Percentiles rank a stretch among this genome's conserved stretches.
Evolutionary conservation across 768 basidiomycete genomes (phyloP).

Genomic region (Termitomyces sp.): DNA sequence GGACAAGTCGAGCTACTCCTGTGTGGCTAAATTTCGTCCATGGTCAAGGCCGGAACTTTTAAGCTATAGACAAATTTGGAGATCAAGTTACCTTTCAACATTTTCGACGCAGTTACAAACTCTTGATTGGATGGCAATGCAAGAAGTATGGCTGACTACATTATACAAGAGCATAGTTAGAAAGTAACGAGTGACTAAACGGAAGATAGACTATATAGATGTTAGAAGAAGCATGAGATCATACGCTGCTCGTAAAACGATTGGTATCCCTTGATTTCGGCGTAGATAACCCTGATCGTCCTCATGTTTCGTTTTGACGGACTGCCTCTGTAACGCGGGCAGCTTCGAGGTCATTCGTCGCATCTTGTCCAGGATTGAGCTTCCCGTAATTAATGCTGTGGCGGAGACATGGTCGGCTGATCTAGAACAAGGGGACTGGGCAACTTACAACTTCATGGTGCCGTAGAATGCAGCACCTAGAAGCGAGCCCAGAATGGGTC

Average conservation of each 20-base stretch:
- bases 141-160: too few species aligned
- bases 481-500: slow-evolving; percentile 61
- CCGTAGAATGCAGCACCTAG: slow-evolving; percentile 54
- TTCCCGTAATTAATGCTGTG: slow-evolving; percentile 45
- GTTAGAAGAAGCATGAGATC: background rate
- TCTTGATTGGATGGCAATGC: background rate
- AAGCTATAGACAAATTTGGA: background rate
- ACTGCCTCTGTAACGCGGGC: slow-evolving; percentile 20
- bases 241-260: background rate
- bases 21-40: too few species aligned
- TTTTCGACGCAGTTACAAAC: background rate
- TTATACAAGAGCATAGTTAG: background rate
- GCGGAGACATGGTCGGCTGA: background rate
- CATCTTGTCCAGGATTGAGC: slow-evolving; percentile 41
- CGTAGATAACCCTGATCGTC: background rate
- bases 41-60: too few species aligned
- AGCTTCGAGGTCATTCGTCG: slow-evolving; percentile 33
- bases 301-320: background rate
- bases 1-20: too few species aligned
- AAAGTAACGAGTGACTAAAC: background rate
- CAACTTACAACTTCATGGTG: slow-evolving; percentile 41
- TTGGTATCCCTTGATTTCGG: background rate
- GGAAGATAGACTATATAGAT: background rate
- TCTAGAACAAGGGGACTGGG: background rate
- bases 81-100: background rate